A percentile compares a stretch with the other conserved stretches of the same genome.
Evolutionary conservation across 768 basidiomycete species (phyloP).

Genomic region (Cystobasidiopsis lactophilus): DNA sequence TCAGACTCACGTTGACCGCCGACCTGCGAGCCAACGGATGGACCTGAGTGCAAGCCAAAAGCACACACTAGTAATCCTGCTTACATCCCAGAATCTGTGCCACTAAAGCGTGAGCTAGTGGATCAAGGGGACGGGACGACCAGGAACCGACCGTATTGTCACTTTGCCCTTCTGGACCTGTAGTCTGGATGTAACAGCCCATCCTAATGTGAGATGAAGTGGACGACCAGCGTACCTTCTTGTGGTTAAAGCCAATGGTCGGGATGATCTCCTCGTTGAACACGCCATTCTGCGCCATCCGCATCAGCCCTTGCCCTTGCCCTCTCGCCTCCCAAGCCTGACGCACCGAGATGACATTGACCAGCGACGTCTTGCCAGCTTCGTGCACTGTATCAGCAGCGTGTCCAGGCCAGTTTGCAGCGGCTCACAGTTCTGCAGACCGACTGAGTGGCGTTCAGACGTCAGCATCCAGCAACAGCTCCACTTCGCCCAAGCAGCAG

Average conservation of each 20-base stretch:
- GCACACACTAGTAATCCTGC: no score
- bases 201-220: neutral
- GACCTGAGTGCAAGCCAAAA: neutral
- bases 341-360: constrained; percentile 7
- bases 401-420: neutral
- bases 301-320: neutral
- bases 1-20: neutral
- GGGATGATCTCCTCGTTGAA: constrained; percentile 10
- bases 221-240: neutral
- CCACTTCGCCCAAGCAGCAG: no score
- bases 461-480: no score
- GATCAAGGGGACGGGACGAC: neutral
- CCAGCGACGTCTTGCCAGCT: constrained; percentile 8
- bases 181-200: constrained; percentile 7
- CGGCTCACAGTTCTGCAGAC: constrained; percentile 9
- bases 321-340: no score
- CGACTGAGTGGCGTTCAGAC: no score
- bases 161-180: constrained; percentile 12
- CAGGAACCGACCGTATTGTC: constrained; percentile 13
- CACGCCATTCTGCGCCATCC: neutral
- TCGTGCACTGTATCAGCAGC: neutral
- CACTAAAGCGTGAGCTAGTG: neutral
- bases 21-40: neutral
- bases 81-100: neutral
- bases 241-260: constrained; percentile 2